Percentiles rank a stretch among this genome's conserved stretches.
Conservation (phyloP, 139 green algal genomes). For the Chlorella vulgaris region DNA sequence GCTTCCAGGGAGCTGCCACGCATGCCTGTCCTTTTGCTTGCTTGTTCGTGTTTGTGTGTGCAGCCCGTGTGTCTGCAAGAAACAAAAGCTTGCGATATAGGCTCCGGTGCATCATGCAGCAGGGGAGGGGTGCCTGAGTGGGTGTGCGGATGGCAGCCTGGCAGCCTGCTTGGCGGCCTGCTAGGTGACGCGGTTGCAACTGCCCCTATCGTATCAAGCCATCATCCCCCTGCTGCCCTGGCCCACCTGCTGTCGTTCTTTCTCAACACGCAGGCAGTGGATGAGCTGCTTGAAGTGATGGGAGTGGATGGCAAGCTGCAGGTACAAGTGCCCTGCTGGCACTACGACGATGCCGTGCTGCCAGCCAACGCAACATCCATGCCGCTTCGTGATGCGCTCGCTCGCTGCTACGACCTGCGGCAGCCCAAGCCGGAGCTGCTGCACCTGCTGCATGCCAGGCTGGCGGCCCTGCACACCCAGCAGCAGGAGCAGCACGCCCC, state of each 20-base stretch:
- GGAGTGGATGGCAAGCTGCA: constrained; percentile 32
- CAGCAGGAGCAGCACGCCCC: not conserved
- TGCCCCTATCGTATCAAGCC: too few species aligned
- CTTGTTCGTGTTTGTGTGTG: not conserved
- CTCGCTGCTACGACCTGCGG: constrained; percentile 81
- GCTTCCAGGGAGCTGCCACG: not conserved
- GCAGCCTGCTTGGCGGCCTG: too few species aligned
- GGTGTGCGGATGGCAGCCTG: too few species aligned
- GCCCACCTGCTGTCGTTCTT: not conserved
- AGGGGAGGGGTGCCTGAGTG: too few species aligned
- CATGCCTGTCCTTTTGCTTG: not conserved
- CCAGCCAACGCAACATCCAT: not conserved
- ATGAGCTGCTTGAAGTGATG: constrained; percentile 68
- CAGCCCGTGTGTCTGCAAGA: too few species aligned
- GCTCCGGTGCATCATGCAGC: too few species aligned
- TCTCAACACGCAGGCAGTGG: constrained; percentile 59
- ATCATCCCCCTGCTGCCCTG: too few species aligned
- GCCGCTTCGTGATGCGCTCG: constrained; percentile 63
- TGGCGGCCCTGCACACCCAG: not conserved
- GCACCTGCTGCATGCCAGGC: constrained; percentile 47
- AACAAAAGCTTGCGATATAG: too few species aligned
- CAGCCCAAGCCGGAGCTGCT: constrained; percentile 68
- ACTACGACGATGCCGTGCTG: constrained; percentile 67
- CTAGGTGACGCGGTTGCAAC: too few species aligned
- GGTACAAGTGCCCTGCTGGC: constrained; percentile 66